These are phyloP conservation scores for Peronosclerospora sorghi DNA, from an alignment of 352 stramenopile species.

Conservation along the genomic window DNA sequence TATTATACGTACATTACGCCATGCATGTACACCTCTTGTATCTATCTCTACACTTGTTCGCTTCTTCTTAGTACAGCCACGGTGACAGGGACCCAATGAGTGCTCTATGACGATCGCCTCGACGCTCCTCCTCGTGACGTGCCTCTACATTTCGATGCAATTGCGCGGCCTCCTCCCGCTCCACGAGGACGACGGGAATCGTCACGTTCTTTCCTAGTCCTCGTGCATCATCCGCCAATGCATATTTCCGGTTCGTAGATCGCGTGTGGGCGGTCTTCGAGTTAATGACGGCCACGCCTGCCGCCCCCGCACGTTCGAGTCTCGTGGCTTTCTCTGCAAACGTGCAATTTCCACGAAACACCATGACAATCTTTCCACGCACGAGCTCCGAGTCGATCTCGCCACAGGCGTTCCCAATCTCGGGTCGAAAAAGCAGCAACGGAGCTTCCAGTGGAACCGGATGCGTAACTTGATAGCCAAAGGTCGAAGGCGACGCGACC, in stretches of 20 bases:
- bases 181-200: conserved; percentile 67
- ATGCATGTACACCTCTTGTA: no score
- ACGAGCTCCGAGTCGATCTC: conserved; percentile 24
- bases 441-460: conserved; percentile 43
- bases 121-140: no score
- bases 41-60: no score
- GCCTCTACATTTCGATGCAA: conserved; percentile 33
- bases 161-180: conserved; percentile 32
- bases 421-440: conserved; percentile 29
- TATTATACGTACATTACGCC: no score
- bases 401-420: conserved; percentile 37
- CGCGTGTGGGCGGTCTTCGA: conserved; percentile 31
- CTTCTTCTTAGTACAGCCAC: no score
- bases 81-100: no score
- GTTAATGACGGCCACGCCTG: conserved; percentile 62
- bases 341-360: conserved; percentile 53
- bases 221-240: conserved; percentile 46
- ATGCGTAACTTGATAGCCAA: conserved; percentile 38
- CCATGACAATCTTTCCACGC: conserved; percentile 53
- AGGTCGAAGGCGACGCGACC: conserved; percentile 51
- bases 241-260: conserved; percentile 44
- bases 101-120: no score
- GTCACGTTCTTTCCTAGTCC: conserved; percentile 31
- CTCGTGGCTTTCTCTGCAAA: conserved; percentile 69
- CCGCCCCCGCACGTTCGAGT: conserved; percentile 43